Base-by-base conservation (phyloP, 1,284 basidiomycete genomes). In the Cryptococcus sp. region DNA sequence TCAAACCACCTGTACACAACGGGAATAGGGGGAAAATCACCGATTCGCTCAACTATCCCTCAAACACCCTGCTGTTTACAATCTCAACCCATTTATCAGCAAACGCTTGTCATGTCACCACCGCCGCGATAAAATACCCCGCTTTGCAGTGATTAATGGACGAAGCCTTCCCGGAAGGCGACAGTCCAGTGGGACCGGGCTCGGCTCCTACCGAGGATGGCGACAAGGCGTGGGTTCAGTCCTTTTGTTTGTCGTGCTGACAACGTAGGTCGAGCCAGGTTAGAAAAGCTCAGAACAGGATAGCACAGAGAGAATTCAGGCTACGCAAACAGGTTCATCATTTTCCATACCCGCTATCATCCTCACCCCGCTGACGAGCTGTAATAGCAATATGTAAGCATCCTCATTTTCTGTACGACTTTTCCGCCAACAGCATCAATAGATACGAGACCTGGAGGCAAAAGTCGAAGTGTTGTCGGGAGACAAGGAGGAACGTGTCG, bases 381-480 rank as follows among this genome's bases (percentile, higher is more conserved):
- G 59, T 8, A 57, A 54, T 45, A 50, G 27, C 49, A 57, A 56
- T 53, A 54, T 23, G 53, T 49, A 11, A 38, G 42, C 17, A 45
- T 42, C 8, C 19, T 47, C 22, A 27, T 15, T 23, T 38, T 15
- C 3, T 52, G 60, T 50, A 53, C 41, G 20, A 13, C 41, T 15
- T 54, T 40, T 35, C 60, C 47, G 62, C 76, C 69, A 73, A 76
- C 66, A 76, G 78, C 64, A 70, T 77, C 54, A 19, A 22, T 69
- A 93, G 90, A 93, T 94, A 75, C 89, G 91, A 22, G 92, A 94
- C 77, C 85, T 95, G 44, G 92, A 95, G 79, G 91, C 91, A 15
- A 86, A 89, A 41, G 91, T 94, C 13, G 91, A 93, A 76, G 87
- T 95, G 19, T 83, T 93, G 19, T 94, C 91, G 10, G 90, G 89